These are phyloP conservation scores for Salix purpurea DNA, from an alignment of 345 rosid genomes.

Conservation along the genomic window DNA sequence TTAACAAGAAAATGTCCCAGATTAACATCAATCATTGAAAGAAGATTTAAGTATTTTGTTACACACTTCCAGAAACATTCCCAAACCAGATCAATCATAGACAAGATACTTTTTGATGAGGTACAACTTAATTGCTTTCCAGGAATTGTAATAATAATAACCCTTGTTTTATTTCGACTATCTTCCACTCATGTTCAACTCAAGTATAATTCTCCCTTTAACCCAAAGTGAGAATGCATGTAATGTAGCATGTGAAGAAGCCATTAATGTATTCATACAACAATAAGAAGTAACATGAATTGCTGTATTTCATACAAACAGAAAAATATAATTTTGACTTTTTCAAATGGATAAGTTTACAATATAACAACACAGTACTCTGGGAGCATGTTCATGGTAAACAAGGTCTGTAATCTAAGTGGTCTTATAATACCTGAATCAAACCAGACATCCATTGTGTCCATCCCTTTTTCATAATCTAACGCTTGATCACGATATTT, in stretches of 20 bases:
- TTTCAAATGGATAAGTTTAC: neutral
- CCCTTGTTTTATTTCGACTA: no score
- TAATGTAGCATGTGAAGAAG: neutral
- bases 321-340: neutral
- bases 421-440: slow-evolving; percentile 62
- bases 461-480: slow-evolving; percentile 81
- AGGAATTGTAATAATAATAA: neutral
- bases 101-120: neutral
- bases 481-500: slow-evolving; percentile 65
- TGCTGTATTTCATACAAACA: neutral
- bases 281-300: neutral
- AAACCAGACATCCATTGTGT: slow-evolving; percentile 99
- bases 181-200: no score
- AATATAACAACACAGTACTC: neutral
- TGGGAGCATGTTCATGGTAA: neutral
- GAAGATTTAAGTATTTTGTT: no score
- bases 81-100: neutral
- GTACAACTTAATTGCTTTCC: neutral
- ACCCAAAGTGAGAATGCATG: no score
- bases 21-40: neutral
- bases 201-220: no score
- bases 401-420: neutral
- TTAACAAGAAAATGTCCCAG: neutral
- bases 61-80: no score
- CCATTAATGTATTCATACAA: neutral